Evolutionary conservation across 768 basidiomycete species (phyloP).

Genomic region (Baorangia bicolor): DNA sequence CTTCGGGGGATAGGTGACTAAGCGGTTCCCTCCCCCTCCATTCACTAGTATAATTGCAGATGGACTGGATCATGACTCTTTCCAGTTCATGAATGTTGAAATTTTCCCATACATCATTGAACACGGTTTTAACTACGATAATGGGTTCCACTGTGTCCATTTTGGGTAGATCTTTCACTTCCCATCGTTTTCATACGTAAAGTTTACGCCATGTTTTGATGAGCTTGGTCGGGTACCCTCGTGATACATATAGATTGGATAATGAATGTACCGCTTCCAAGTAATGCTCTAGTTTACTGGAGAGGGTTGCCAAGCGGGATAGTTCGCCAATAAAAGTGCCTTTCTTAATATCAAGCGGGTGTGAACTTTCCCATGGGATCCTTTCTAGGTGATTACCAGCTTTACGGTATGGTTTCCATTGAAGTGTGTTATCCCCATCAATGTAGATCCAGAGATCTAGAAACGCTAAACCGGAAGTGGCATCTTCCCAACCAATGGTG

Average conservation of each 20-base stretch:
- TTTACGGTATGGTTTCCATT: background rate
- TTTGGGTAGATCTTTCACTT: no score
- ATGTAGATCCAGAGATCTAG: background rate
- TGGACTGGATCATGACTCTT: no score
- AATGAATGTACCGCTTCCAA: background rate
- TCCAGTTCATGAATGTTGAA: no score
- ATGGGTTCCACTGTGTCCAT: no score
- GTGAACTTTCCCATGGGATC: background rate
- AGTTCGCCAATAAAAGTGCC: background rate
- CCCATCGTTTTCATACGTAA: no score
- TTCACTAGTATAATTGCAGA: no score
- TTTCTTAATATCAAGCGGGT: background rate
- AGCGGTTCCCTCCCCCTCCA: no score
- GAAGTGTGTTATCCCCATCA: no score
- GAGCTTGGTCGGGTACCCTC: background rate
- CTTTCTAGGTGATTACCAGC: background rate
- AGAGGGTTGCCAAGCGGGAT: background rate
- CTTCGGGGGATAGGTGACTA: no score
- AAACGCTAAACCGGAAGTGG: background rate
- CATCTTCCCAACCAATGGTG: background rate
- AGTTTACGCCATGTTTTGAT: no score
- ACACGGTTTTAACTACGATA: no score
- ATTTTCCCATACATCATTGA: no score
- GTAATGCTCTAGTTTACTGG: background rate
- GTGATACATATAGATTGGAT: background rate